Evolutionary conservation across 495 filamentous ascomycete genomes (phyloP), one percentile per base, ranked within the genome.

Genomic region (Aspergillus indologenus): DNA sequence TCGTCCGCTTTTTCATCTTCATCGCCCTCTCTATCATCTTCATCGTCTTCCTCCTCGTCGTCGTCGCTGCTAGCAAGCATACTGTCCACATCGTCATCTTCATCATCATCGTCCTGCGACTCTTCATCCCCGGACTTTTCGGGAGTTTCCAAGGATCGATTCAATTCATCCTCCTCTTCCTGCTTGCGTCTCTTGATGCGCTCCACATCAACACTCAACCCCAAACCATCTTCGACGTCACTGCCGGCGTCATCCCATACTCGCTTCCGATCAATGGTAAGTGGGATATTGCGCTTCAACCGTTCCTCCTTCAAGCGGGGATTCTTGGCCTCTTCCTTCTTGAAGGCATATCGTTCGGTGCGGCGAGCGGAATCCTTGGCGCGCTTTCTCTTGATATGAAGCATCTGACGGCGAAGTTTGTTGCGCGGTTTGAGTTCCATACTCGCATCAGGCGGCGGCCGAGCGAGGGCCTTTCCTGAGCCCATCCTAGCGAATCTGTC

Each of bases 181-280:
- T 86, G 71, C 66, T 85, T 87, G 66, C 84, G 80, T 63, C 86
- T 78, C 77, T 90, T 92, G 69, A 89, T 78, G 63, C 86, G 81
- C 68, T 88, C 87, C 45, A 93, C 81, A 70, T 96, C 89, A 9
- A 95, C 86, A 54, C 86, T 88, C 58, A 88, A 71, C 22, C 89
- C 88, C 45, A 96, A 74, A 0, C 75, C 78, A 62, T 84, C 76
- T 45, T 78, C 75, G 29, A 70, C 71, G 55, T 82, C 90, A 47
- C 87, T 86, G 56, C 89, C 89, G n/a, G 87, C 84, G 43, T 95
- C 89, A 65, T 98, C 94, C 93, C 92, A 98, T 53, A 90, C 84
- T 68, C 94, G 74, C 80, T 96, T 97, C 48, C 85, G 83, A 61
- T 98, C 94, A 21, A 97, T 82, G 2, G 91, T 96, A 43, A 84